Base-by-base conservation (phyloP, 768 basidiomycete species). In the Phlegmacium glaucopus region DNA sequence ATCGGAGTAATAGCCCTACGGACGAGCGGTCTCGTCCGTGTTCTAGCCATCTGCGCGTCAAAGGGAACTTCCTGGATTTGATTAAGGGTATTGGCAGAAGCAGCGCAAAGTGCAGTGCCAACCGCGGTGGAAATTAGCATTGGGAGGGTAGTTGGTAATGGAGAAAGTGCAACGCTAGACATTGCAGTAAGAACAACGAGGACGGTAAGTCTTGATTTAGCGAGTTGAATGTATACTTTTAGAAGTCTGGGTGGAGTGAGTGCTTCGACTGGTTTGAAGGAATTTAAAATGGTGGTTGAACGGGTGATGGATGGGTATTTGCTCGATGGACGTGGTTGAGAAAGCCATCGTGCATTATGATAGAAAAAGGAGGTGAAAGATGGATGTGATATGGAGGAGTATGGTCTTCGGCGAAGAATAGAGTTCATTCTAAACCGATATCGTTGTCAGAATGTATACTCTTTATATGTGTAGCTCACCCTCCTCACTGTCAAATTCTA, bases 1-100 rank as follows among this genome's bases (percentile, higher is more conserved):
- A 87, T 62, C 0, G 94, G 88, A 2, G 82, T 82, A 52, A 98
- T 82, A n/a, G 85, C 84, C 27, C 86, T 74, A 13, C 90, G 81
- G 1, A 93, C 92, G 18, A 99, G 79, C 0, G 95, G 94, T 13
- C 96, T 74, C 45, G 76, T 83, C 26, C 94, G 80, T 0, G 96
- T 98, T 39, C 96, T 81, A 0, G 83, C 77, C 86, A 97, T 98
- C 62, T 99, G 96, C 0, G 96, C 94, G 60, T 99, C 96, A 54
- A 93, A 90, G 0, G 96, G 96, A 6, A 90, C 75, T 67, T 99
- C 96, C 59, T 94, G 87, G 3, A 98, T 71, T 64, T 99, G 93
- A 68, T 99, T 99, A 58, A 96, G 75, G 2, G 95, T 78, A 62
- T 97, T 97, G 25, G 96, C 96, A 0, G 94, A 90, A 3, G 93